Conservation (phyloP, 805 yeast genomes). For the Suhomyces sp. region DNA sequence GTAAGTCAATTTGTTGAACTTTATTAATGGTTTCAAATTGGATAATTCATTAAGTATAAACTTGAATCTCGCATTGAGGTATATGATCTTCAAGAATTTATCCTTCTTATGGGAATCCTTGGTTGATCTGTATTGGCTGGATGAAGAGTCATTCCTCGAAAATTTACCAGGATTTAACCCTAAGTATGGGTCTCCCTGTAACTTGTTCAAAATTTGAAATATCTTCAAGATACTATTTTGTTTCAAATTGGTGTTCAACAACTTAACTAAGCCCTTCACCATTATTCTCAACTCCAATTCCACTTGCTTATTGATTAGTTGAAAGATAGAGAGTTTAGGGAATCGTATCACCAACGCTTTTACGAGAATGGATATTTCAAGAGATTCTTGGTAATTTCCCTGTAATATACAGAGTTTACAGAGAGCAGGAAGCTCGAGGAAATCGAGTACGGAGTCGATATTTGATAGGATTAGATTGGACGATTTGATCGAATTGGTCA, state of each 20-base stretch:
- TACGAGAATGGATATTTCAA: conserved; percentile 76
- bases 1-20: conserved; percentile 55
- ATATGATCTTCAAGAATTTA: conserved; percentile 48
- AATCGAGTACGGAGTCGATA: conserved; percentile 70
- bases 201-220: conserved; percentile 68
- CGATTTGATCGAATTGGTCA: conserved; percentile 19
- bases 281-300: conserved; percentile 58
- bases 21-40: conserved; percentile 54
- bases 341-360: conserved; percentile 68
- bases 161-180: conserved; percentile 36
- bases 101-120: conserved; percentile 12
- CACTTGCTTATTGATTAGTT: conserved; percentile 49
- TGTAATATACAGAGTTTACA: conserved; percentile 80
- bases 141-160: conserved; percentile 2
- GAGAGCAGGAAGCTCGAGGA: conserved; percentile 80
- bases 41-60: conserved; percentile 64
- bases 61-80: conserved; percentile 64
- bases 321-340: conserved; percentile 56
- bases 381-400: conserved; percentile 86
- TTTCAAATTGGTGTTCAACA: conserved; percentile 72
- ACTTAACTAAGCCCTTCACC: conserved; percentile 66
- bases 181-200: conserved; percentile 21
- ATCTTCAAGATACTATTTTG: conserved; percentile 79
- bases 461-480: conserved; percentile 49
- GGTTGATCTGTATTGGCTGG: conserved; percentile 1